phyloP scores from a whole-genome alignment of 75 land plant species.

The Adiantum capillusveneris region DNA sequence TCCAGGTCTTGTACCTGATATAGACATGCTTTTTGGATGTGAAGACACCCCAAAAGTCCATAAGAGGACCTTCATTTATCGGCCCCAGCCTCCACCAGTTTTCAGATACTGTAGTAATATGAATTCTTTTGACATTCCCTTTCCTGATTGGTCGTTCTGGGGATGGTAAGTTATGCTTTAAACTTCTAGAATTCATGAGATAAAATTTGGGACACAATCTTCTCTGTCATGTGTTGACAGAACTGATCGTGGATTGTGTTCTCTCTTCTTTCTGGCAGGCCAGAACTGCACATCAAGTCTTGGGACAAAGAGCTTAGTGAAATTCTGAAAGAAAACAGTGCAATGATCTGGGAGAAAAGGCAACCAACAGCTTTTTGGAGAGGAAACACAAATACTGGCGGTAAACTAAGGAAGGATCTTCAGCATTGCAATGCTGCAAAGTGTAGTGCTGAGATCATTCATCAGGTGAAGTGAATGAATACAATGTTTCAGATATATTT shows the following conservation, averaged over 20 bases:
- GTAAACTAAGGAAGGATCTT: not conserved
- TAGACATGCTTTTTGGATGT: conserved; percentile 56
- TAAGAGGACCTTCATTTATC: not conserved
- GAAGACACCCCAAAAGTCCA: conserved; percentile 38
- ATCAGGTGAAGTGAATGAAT: too few relatives aligned
- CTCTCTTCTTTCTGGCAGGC: conserved; percentile 21
- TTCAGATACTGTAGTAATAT: conserved; percentile 45
- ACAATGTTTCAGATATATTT: too few relatives aligned
- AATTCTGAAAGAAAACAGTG: conserved; percentile 26
- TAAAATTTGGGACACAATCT: too few relatives aligned
- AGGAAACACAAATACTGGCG: conserved; percentile 31
- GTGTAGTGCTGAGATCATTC: conserved; percentile 1
- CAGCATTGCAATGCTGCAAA: not conserved
- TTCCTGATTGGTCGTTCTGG: conserved; percentile 84
- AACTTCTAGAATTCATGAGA: too few relatives aligned
- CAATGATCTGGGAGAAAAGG: conserved; percentile 36
- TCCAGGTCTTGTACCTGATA: conserved; percentile 49
- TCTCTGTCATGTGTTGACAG: too few relatives aligned
- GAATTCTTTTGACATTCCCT: conserved; percentile 40
- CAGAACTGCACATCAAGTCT: conserved; percentile 48
- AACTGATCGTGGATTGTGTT: not conserved
- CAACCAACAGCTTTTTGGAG: conserved; percentile 52
- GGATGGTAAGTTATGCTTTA: conserved; percentile 45
- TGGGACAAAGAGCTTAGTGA: conserved; percentile 39
- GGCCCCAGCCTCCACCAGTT: conserved; percentile 40